Evolutionary conservation across 2,329 filamentous ascomycete species (phyloP).

Genomic region (Botryotinia convoluta): DNA sequence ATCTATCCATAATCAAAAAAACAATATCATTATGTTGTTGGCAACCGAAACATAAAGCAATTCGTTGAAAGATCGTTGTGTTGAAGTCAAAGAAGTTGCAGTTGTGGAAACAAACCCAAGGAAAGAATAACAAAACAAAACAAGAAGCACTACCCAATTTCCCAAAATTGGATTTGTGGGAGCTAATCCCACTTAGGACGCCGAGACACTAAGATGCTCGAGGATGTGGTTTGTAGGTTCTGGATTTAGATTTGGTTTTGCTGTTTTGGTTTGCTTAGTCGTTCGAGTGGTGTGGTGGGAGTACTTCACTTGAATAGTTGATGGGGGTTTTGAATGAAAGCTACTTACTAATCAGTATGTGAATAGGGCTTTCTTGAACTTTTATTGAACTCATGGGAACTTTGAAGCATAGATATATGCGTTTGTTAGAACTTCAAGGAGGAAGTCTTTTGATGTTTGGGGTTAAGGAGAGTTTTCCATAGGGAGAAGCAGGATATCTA

Average conservation of each 20-base stretch:
- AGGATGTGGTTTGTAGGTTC: neutral
- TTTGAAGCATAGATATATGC: neutral
- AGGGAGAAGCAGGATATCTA: neutral
- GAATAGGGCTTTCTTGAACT: too few relatives aligned
- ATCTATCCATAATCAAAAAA: neutral
- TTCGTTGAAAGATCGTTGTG: neutral
- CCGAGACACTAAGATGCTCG: neutral
- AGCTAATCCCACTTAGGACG: neutral
- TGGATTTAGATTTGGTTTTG: neutral
- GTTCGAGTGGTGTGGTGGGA: neutral
- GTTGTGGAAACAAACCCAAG: neutral
- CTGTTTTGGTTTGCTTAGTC: neutral
- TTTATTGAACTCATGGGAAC: neutral
- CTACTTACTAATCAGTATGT: rapidly evolving
- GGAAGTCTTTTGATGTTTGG: neutral
- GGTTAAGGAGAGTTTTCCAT: neutral
- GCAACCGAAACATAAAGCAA: neutral
- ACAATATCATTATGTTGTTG: neutral
- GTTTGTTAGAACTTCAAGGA: neutral
- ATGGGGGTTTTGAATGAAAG: neutral
- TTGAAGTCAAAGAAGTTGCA: neutral
- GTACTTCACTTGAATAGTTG: neutral
- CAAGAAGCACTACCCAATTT: neutral
- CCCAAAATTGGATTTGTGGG: neutral
- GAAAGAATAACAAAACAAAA: neutral